Evolutionary conservation across 306 rosid species (phyloP), one percentile per base, ranked within the genome.

Genomic region (Acacia crassicarpa): DNA sequence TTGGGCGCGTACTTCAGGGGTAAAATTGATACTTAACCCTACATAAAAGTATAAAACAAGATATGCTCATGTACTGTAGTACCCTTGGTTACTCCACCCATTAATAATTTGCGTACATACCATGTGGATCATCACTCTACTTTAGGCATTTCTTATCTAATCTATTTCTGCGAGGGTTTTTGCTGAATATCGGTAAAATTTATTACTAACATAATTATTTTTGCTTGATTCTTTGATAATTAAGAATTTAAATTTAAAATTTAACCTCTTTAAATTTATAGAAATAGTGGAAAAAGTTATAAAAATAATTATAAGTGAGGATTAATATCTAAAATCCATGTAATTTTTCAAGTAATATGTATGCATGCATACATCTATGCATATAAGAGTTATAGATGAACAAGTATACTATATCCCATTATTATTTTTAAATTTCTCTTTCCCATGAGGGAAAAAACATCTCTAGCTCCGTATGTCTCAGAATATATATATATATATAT

Each of bases 21-120:
- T n/a, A n/a, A n/a, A n/a, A n/a, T n/a, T n/a, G n/a, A n/a, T n/a
- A n/a, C n/a, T n/a, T n/a, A n/a, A n/a, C n/a, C n/a, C n/a, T n/a
- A n/a, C n/a, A n/a, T 27, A 27, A 27, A 27, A 27, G 13, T 51
- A 51, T 51, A 51, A 8, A 43, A 43, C 20, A 51, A 14, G 11
- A 16, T 35, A 74, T 84, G 78, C 83, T 84, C 77, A 59, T 17
- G 27, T 68, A 25, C 27, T n/a, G 6, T 53, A 35, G 40, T 35
- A 53, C 23, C 63, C 63, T n/a, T n/a, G 13, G 30, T 59, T 4
- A 78, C 62, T 54, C 80, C 73, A 73, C 80, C 82, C 45, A 84
- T 81, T 68, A 45, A 83, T 73, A 40, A 83, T 61, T 61, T 46
- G 72, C 44, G 49, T 80, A 70, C 71, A 54, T 78, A 81, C 77